phyloP scores from a whole-genome alignment of 1,284 basidiomycete species.

The Schizophyllum amplum region DNA sequence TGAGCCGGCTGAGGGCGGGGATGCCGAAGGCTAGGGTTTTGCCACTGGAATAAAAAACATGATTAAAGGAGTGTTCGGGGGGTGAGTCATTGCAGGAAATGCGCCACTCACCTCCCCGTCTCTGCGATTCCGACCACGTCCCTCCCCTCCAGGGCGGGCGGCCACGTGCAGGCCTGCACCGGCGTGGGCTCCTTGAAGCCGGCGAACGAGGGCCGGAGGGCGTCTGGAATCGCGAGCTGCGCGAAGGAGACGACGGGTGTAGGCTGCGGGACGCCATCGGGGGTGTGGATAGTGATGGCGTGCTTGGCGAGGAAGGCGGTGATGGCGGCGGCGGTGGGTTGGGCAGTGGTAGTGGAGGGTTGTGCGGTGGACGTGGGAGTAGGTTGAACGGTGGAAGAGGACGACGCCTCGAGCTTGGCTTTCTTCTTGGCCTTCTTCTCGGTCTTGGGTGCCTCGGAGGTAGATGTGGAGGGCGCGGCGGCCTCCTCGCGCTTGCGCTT shows the following conservation, averaged over 20 bases:
- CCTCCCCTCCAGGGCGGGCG: slow-evolving; percentile 71
- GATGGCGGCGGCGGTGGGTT: slow-evolving; percentile 25
- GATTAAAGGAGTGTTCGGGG: too few relatives aligned
- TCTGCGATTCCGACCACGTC: slow-evolving; percentile 97
- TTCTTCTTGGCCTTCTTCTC: slow-evolving; percentile 25
- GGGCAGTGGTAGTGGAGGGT: slow-evolving; percentile 15
- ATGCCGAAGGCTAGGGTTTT: slow-evolving; percentile 98
- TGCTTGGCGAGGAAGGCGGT: slow-evolving; percentile 65
- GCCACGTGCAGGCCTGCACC: slow-evolving; percentile 96
- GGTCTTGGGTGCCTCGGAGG: slow-evolving; percentile 6
- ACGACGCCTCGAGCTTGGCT: not conserved
- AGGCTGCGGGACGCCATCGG: slow-evolving; percentile 34
- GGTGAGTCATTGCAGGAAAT: too few relatives aligned
- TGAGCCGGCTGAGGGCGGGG: slow-evolving; percentile 71
- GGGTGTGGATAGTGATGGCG: slow-evolving; percentile 64
- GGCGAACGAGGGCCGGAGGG: slow-evolving; percentile 53
- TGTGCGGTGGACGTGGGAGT: slow-evolving; percentile 10
- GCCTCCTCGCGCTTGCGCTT: slow-evolving; percentile 24
- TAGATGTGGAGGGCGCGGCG: slow-evolving; percentile 7
- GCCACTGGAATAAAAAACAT: slow-evolving; percentile 67
- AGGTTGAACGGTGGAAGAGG: slow-evolving; percentile 9
- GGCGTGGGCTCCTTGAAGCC: slow-evolving; percentile 88
- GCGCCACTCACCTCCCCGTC: slow-evolving; percentile 75
- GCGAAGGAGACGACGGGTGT: slow-evolving; percentile 76
- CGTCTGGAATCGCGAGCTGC: slow-evolving; percentile 60